Base-by-base conservation (phyloP, 1,284 basidiomycete genomes). In the Apiotrichum porosum region DNA sequence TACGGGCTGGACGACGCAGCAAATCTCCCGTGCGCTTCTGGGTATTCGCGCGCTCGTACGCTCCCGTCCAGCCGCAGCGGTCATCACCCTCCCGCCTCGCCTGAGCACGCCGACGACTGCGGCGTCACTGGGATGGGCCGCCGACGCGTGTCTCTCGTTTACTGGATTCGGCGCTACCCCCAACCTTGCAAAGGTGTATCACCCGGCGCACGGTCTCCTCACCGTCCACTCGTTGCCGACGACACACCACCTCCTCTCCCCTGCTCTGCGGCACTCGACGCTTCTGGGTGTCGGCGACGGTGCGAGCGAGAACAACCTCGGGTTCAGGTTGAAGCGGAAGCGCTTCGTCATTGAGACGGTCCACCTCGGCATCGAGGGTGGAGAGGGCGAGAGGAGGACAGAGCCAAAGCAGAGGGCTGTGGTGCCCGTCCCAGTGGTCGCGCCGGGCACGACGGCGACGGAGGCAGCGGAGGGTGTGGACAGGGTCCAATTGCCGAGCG, bases 331-430 rank as follows among this genome's bases (percentile, higher is more conserved):
- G 61, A 93, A 85, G 63, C 78, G 93, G 53, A 91, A 88, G 67
- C 75, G 88, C 32, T 77, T 97, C 41, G 77, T 94, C 19, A 82
- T 97, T 57, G 93, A 97, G 75, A 97, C 91, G 19, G 76, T 97
- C 49, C 90, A 95, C 74, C 78, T 97, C 12, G 94, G 93, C 63
- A 79, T 91, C 4, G 92, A 95, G 66, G 93, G 92, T 10, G 92
- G 92, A 6, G 84, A 90, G 6, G 80, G 83, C 13, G 93, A 95
- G 70, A 78, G 92, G 51, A 77, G 87, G 52, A 92, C 88, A 1
- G 65, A 60, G 42, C 68, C 63, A 3, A 49, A 44, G 46, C 37
- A 38, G 5, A 12, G 14, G 21, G 15, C 31, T 12, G 45, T 47
- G 6, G 31, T 28, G 21, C 31, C 41, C 19, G 47, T 23, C 13